Evolutionary conservation across 2,329 filamentous ascomycete genomes (phyloP).

Genomic region (Intubia oerlemansii): DNA sequence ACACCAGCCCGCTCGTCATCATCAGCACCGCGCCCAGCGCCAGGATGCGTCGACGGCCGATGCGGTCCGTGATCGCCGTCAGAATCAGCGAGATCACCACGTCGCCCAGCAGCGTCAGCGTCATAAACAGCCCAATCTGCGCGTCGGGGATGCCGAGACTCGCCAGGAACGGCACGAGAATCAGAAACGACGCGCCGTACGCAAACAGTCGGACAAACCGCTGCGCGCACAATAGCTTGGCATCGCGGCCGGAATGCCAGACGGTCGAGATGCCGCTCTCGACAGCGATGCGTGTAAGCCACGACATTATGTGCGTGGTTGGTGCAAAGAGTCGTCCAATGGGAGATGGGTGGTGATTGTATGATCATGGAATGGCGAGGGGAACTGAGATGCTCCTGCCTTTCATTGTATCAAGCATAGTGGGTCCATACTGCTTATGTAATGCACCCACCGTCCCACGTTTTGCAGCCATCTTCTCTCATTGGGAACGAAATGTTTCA

Average conservation of each 20-base stretch:
- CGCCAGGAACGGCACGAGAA: slow-evolving; percentile 33
- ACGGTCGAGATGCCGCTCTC: slow-evolving; percentile 26
- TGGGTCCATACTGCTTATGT: no score
- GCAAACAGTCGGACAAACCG: slow-evolving; percentile 41
- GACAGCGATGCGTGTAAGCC: not conserved
- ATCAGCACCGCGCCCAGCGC: slow-evolving; percentile 32
- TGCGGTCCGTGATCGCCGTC: slow-evolving; percentile 33
- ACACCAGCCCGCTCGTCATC: slow-evolving; percentile 31
- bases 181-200: slow-evolving; percentile 35
- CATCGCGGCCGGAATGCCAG: slow-evolving; percentile 20
- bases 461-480: no score
- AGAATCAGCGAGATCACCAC: slow-evolving; percentile 35
- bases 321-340: no score
- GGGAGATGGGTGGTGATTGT: no score
- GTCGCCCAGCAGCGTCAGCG: slow-evolving; percentile 38
- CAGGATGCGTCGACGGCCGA: slow-evolving; percentile 30
- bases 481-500: no score
- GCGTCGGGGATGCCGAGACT: slow-evolving; percentile 26
- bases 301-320: slow-evolving; percentile 1
- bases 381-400: no score
- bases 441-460: no score
- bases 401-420: no score
- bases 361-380: no score
- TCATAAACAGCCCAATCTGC: slow-evolving; percentile 42
- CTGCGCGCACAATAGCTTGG: slow-evolving; percentile 34